Conservation (phyloP, 1,139 yeast genomes). For the Nakaseomyces glabratus region DNA sequence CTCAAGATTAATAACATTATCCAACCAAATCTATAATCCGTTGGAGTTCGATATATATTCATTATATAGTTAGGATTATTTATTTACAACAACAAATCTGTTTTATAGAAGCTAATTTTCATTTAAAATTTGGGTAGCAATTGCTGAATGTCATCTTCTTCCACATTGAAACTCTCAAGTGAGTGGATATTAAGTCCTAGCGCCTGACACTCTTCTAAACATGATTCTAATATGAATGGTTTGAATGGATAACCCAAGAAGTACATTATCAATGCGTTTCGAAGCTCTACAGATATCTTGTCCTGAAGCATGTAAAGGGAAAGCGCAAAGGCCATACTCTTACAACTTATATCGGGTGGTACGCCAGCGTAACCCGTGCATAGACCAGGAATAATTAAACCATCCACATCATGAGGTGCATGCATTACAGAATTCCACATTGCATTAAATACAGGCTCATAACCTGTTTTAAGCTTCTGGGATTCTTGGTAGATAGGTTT, state of each 20-base stretch:
- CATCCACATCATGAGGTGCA: conserved; percentile 23
- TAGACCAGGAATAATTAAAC: conserved; percentile 40
- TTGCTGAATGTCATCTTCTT: conserved; percentile 13
- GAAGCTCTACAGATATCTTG: conserved; percentile 18
- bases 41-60: not conserved
- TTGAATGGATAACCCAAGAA: conserved; percentile 21
- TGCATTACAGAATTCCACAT: conserved; percentile 37
- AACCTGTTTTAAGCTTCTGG: conserved; percentile 17
- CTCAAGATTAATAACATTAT: not conserved
- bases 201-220: conserved; percentile 17
- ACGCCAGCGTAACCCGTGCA: conserved; percentile 46
- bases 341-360: conserved; percentile 31
- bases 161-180: conserved; percentile 16
- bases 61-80: too few relatives aligned
- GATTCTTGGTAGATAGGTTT: conserved; percentile 17
- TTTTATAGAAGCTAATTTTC: not conserved
- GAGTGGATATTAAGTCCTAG: conserved; percentile 16
- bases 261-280: conserved; percentile 23
- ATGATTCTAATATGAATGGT: conserved; percentile 18
- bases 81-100: too few relatives aligned
- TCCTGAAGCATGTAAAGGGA: conserved; percentile 17
- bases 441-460: conserved; percentile 36
- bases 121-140: too few relatives aligned
- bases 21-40: not conserved
- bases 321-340: conserved; percentile 28